Base-by-base conservation (phyloP, 176 grass and related monocot genomes). In the Elaeis guineensis region DNA sequence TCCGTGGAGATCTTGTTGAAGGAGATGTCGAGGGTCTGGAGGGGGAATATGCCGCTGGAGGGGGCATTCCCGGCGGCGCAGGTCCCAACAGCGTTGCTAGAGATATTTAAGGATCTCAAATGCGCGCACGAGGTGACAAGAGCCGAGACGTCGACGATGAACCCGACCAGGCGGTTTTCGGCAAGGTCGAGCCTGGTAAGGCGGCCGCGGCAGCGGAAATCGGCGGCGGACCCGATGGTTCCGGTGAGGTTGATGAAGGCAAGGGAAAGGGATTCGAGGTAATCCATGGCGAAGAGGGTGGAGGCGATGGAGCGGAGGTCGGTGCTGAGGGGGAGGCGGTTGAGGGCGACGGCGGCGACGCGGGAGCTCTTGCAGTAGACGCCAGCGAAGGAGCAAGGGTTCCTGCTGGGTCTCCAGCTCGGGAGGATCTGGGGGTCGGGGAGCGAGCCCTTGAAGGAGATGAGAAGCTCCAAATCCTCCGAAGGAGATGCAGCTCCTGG, bases 381-480 rank as follows among this genome's bases (percentile, higher is more conserved):
- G 14, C 22, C 57, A 23, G 19, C 19, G 57, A 59, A 59, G 22
- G 22, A 24, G 57, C 57, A 59, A 12, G 57, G 22, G 23, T 21
- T 25, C 19, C 21, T 3, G 57, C 0, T 28, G 50, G 49, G 6
- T 6, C 16, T 63, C 70, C 70, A 73, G 16, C 28, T 63, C n/a
- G 17, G 59, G 7, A 73, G 70, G 8, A 39, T 19, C 26, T 51
- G n/a, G 9, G 70, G 70, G 51, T 63, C 23, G 0, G 25, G 28
- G 23, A 73, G 7, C 12, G 70, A 73, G 28, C 9, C 2, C 59
- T 23, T 73, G 50, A 73, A 73, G 23, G 59, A 61, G 4, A 63
- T 54, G 4, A 73, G 59, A 1, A 73, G 50, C 18, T 73, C 70
- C 59, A 63, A 63, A 49, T 73, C 70, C 30, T 17, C 69, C 11